Conservation (phyloP, 805 yeast species). For the Helenozyma rhizophorensis region DNA sequence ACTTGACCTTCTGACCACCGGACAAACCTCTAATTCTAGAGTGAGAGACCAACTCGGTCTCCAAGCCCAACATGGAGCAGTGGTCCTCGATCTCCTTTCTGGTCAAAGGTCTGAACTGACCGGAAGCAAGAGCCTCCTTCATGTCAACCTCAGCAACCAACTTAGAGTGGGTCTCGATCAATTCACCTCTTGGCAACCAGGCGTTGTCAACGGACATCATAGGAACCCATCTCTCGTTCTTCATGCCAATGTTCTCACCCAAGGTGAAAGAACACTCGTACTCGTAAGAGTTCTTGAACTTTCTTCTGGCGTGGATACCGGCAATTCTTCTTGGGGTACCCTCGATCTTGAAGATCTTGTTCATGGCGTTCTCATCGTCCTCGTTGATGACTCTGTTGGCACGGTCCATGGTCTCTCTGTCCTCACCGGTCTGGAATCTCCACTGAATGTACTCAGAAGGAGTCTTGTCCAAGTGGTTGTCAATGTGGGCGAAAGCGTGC, state of each 20-base stretch:
- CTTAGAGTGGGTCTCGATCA: slow-evolving; percentile 92
- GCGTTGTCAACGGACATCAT: slow-evolving; percentile 99
- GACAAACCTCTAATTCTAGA: slow-evolving; percentile 99
- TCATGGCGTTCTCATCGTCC: slow-evolving; percentile 96
- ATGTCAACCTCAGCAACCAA: slow-evolving; percentile 99
- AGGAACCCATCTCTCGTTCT: slow-evolving; percentile 98
- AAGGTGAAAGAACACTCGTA: slow-evolving; percentile 96
- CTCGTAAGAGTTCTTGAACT: slow-evolving; percentile 99
- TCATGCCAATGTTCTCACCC: slow-evolving; percentile 99
- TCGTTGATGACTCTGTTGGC: slow-evolving; percentile 98
- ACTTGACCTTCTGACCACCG: slow-evolving; percentile 99
- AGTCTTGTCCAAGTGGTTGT: slow-evolving; percentile 97
- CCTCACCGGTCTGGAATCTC: slow-evolving; percentile 99
- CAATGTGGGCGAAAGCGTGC: slow-evolving; percentile 99
- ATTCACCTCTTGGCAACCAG: slow-evolving; percentile 99
- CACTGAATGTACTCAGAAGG: slow-evolving; percentile 99
- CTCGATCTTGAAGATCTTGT: slow-evolving; percentile 98
- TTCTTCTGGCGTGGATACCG: slow-evolving; percentile 94
- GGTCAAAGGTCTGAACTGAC: slow-evolving; percentile 99
- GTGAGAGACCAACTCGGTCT: slow-evolving; percentile 98
- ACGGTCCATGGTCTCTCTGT: slow-evolving; percentile 99
- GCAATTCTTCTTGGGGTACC: slow-evolving; percentile 97
- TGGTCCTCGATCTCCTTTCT: slow-evolving; percentile 99
- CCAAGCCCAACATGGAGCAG: slow-evolving; percentile 98
- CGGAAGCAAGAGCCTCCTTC: slow-evolving; percentile 99